phyloP scores from a whole-genome alignment of 2,329 filamentous ascomycete species.

The Fonsecaea nubica region DNA sequence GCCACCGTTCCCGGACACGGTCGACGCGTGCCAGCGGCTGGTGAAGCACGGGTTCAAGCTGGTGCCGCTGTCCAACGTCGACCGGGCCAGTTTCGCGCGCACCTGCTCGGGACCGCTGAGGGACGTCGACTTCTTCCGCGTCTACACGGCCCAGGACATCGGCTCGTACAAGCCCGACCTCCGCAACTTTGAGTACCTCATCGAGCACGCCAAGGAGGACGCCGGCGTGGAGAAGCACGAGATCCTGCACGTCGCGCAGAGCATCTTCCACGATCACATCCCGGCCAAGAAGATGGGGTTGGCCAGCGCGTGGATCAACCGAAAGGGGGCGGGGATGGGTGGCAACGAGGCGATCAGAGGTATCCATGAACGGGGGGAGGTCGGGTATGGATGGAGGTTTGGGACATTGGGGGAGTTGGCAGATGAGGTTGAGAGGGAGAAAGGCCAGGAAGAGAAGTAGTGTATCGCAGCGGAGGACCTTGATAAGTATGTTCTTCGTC shows the following conservation, averaged over 20 bases:
- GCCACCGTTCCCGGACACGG: constrained; percentile 65
- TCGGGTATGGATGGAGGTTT: constrained; percentile 63
- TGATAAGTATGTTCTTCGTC: not conserved
- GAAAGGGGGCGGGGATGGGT: constrained; percentile 47
- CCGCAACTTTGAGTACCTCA: constrained; percentile 70
- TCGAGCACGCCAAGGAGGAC: constrained; percentile 60
- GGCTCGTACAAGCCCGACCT: constrained; percentile 73
- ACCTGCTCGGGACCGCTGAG: constrained; percentile 58
- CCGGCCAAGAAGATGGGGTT: constrained; percentile 68
- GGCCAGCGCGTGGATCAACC: constrained; percentile 69
- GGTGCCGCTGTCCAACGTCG: constrained; percentile 64
- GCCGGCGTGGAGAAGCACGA: constrained; percentile 63
- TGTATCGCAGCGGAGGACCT: not conserved
- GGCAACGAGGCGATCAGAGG: constrained; percentile 2
- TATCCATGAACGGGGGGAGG: constrained; percentile 49
- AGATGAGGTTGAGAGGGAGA: constrained; percentile 52
- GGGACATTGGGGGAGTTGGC: constrained; percentile 67
- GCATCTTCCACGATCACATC: constrained; percentile 70
- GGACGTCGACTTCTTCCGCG: constrained; percentile 64
- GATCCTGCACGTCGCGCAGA: constrained; percentile 72
- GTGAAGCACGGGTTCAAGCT: constrained; percentile 59
- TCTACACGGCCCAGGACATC: constrained; percentile 74
- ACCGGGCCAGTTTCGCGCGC: constrained; percentile 57
- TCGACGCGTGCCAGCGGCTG: constrained; percentile 59
- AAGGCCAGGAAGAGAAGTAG: constrained; percentile 8